These are phyloP conservation scores for Mycosphaerella sp. DNA, from an alignment of 2,329 filamentous ascomycete genomes.

Conservation along the genomic window DNA sequence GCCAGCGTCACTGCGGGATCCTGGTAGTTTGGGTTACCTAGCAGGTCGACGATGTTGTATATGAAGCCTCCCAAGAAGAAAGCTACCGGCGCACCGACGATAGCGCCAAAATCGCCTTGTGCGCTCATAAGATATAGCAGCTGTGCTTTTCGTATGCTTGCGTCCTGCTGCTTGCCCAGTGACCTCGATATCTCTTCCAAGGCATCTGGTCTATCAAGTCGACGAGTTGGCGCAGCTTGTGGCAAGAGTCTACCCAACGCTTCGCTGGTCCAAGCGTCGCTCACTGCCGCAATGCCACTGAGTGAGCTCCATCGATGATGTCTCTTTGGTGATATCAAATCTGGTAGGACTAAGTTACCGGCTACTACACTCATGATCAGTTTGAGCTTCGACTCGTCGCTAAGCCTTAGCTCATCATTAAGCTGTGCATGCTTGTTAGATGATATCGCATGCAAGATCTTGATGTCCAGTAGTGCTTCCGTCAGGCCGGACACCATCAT, in stretches of 20 bases:
- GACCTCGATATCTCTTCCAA: neutral
- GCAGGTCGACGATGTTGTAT: conserved; percentile 6
- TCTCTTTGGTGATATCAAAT: neutral
- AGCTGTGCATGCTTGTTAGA: neutral
- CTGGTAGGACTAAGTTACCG: conserved; percentile 2
- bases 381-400: neutral
- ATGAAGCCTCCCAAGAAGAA: conserved; percentile 8
- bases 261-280: neutral
- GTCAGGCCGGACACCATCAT: conserved; percentile 7
- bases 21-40: neutral
- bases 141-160: neutral
- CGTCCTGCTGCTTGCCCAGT: neutral
- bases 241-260: neutral
- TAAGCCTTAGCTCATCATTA: neutral
- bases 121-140: conserved; percentile 7
- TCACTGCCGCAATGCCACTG: neutral
- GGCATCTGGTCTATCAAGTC: neutral
- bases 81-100: conserved; percentile 5
- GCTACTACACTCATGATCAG: neutral
- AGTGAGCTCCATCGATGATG: neutral
- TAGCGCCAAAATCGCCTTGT: conserved; percentile 6
- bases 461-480: conserved; percentile 5
- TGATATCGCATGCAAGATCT: neutral
- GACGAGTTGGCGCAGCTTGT: neutral
- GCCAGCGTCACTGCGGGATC: conserved; percentile 5